Base-by-base conservation (phyloP, 176 grass and related monocot genomes). In the Musa itinerans region DNA sequence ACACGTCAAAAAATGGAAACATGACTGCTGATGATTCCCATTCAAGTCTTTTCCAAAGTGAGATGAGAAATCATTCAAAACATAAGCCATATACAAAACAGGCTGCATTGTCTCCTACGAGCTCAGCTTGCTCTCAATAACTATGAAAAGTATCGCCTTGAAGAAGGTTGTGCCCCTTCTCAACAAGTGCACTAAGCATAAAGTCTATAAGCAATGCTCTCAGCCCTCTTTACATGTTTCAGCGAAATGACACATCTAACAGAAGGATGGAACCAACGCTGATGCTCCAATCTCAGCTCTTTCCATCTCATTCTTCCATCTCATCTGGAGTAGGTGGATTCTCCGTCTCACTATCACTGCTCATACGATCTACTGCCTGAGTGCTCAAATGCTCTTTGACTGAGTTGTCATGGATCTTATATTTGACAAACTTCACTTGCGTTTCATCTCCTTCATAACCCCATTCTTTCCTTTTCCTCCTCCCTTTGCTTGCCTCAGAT, bases 331-430 rank as follows among this genome's bases (percentile, higher is more conserved):
- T 87, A 13, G 78, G 65, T 3, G 88, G 91, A 65, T 99, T 91
- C 63, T 99, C 90, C 8, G 94, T 91, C 86, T 99, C 95, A 48
- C 95, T 99, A 34, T 88, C 88, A 71, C 95, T 94, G 34, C 34
- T 43, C 34, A 43, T 43, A 69, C 84, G 81, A 72, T 89, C 86
- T 69, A 52, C 67, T 26, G 59, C 82, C 3, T 52, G 61, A 26
- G 65, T 17, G 48, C 12, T 52, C 71, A 81, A 78, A 74, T 80
- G 55, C 48, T 80, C 75, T 73, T 88, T 88, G 24, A 56, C 79
- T 15, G 87, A 90, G 75, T 57, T 77, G 74, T 89, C 83, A 71
- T 89, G 79, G 15, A 84, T 50, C 78, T 81, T 85, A 76, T 86
- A 88, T 81, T 89, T 99, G 16, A 91, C 78, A 78, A 85, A 87